These are phyloP conservation scores for Aureobasidium sp. DNA, from an alignment of 2,329 filamentous ascomycete genomes.

Conservation along the genomic window DNA sequence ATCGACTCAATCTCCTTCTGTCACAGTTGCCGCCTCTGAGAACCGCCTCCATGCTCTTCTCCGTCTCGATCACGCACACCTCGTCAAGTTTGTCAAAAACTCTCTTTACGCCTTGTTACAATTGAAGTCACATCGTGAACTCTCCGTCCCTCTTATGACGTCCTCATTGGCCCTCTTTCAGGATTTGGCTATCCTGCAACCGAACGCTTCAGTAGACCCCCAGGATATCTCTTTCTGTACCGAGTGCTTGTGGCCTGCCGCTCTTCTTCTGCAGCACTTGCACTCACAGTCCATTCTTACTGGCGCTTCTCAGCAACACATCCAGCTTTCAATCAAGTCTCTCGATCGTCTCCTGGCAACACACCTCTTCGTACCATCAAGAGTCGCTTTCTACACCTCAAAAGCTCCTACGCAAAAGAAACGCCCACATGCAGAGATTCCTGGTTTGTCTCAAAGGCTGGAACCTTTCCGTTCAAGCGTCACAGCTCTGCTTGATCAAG, in stretches of 20 bases:
- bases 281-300: neutral
- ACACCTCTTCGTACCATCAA: slow-evolving; percentile 37
- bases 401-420: slow-evolving; percentile 20
- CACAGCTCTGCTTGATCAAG: neutral
- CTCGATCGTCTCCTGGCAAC: slow-evolving; percentile 35
- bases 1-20: neutral
- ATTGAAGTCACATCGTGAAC: neutral
- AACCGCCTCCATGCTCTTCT: slow-evolving; percentile 15
- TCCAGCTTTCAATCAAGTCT: neutral
- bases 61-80: slow-evolving; percentile 1
- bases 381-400: slow-evolving; percentile 30
- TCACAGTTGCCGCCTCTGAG: neutral
- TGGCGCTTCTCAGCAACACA: neutral
- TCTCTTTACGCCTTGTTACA: slow-evolving; percentile 1
- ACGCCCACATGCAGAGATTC: slow-evolving; percentile 15
- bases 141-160: neutral
- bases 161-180: slow-evolving; percentile 5
- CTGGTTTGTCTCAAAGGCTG: neutral
- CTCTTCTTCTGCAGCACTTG: slow-evolving; percentile 20
- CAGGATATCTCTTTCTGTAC: slow-evolving; percentile 21
- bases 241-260: slow-evolving; percentile 23
- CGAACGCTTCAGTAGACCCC: neutral
- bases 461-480: slow-evolving; percentile 8
- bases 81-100: slow-evolving; percentile 3
- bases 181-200: slow-evolving; percentile 6